Evolutionary conservation across 176 grass and related monocot genomes (phyloP).

Genomic region (Avena insularis): DNA sequence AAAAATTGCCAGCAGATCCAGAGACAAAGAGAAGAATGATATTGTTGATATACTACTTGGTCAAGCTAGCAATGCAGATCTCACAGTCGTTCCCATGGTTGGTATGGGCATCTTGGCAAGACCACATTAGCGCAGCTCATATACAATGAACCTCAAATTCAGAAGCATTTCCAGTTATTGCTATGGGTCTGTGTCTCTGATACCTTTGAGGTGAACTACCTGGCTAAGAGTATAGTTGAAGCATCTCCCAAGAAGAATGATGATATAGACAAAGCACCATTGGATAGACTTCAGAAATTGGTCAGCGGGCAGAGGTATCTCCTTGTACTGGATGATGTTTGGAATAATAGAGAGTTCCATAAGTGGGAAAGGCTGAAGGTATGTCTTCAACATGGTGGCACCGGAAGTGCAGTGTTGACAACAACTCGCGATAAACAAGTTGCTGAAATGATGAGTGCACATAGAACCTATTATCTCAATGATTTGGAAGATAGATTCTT

Average conservation of each 20-base stretch:
- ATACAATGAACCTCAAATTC: background rate
- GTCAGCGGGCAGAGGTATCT: background rate
- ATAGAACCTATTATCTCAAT: background rate
- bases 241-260: background rate
- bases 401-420: constrained; percentile 30
- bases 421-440: constrained; percentile 28
- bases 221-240: background rate
- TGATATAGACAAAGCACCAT: background rate
- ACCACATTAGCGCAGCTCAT: no score
- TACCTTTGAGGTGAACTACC: background rate
- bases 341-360: background rate
- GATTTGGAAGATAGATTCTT: background rate
- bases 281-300: background rate
- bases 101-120: no score
- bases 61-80: no score
- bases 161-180: background rate
- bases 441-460: background rate
- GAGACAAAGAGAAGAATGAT: no score
- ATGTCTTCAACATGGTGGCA: background rate
- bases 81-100: no score
- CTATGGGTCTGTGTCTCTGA: background rate
- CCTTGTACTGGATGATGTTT: background rate
- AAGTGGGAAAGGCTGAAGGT: constrained; percentile 26
- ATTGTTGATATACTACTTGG: no score
- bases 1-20: fast-evolving